Percentiles rank a stretch among this genome's conserved stretches.
These are phyloP conservation scores for Beverwykella pulmonaria DNA, from an alignment of 495 filamentous ascomycete species.

Conservation along the genomic window DNA sequence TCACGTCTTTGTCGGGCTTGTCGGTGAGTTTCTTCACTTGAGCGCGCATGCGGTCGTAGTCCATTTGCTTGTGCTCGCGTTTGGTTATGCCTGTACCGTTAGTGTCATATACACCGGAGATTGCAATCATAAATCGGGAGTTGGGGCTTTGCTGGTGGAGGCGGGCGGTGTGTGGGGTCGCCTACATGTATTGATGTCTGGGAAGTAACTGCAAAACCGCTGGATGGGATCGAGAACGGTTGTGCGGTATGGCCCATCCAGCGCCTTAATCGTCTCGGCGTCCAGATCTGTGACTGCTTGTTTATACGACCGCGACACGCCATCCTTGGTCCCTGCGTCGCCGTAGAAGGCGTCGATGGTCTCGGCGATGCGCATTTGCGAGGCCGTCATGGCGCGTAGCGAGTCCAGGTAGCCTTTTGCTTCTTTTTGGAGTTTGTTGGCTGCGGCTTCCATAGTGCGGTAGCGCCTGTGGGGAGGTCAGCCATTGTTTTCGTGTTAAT, in stretches of 20 bases:
- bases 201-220: constrained; percentile 97
- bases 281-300: constrained; percentile 97
- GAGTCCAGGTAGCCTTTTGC: constrained; percentile 97
- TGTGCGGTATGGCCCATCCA: constrained; percentile 94
- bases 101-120: not conserved
- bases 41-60: constrained; percentile 93
- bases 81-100: constrained; percentile 79
- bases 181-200: constrained; percentile 95
- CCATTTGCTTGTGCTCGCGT: constrained; percentile 93
- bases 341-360: constrained; percentile 99
- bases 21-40: constrained; percentile 96
- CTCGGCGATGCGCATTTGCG: constrained; percentile 98
- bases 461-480: constrained; percentile 64
- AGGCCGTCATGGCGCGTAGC: constrained; percentile 96
- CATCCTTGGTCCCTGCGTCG: constrained; percentile 89
- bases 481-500: not conserved
- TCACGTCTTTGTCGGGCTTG: constrained; percentile 97
- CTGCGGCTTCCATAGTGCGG: constrained; percentile 93
- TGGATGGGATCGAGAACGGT: constrained; percentile 94
- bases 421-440: constrained; percentile 90
- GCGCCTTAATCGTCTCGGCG: constrained; percentile 95
- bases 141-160: not conserved
- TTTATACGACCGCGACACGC: constrained; percentile 94
- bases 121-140: not conserved
- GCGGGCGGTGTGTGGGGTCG: not conserved